Base-by-base conservation (phyloP, 306 rosid species). In the Casuarina equisetifolia region DNA sequence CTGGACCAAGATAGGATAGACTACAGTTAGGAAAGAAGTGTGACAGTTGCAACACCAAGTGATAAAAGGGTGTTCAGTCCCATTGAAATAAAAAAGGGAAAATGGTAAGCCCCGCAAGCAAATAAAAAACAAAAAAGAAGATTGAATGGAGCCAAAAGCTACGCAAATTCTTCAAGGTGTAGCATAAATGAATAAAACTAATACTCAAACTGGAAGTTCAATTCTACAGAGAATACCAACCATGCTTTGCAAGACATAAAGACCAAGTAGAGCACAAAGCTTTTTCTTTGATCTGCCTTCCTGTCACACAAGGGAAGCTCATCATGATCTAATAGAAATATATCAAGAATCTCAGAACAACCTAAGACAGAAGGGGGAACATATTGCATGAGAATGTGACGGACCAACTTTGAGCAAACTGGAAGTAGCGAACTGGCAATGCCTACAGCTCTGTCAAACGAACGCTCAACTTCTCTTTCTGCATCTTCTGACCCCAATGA, bases 221-320 rank as follows among this genome's bases (percentile, higher is more conserved):
- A 69, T 20, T 70, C 67, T 42, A 51, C 11, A 53, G 57, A 68
- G 61, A 71, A 77, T 17, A 78, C 74, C 46, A 77, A 95, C 97
- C 96, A 88, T 76, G 86, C 90, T 89, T 81, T 95, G 90, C 75
- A 95, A 80, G 76, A 80, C 89, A 84, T 87, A 91, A 38, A 89
- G 88, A 78, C 92, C 92, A 67, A 95, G 97, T 78, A 95, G 87
- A 80, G 88, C 88, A 52, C 50, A 82, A 40, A 92, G 90, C 74
- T 92, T 92, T 70, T 89, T 90, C 43, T 77, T 74, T 51, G 50
- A 69, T 73, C 74, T 83, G 42, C 86, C 84, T 58, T 91, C 97
- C 97, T 91, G 87, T 70, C 67, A 78, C 64, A 83, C 16, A 80
- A 44, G 57, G 36, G 67, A 58, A 71, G 73, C 70, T 17, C 16